Percentiles rank a stretch among this genome's conserved stretches.
phyloP scores from a whole-genome alignment of 148 eudicot genomes.

The Dysphania ambrosioides region DNA sequence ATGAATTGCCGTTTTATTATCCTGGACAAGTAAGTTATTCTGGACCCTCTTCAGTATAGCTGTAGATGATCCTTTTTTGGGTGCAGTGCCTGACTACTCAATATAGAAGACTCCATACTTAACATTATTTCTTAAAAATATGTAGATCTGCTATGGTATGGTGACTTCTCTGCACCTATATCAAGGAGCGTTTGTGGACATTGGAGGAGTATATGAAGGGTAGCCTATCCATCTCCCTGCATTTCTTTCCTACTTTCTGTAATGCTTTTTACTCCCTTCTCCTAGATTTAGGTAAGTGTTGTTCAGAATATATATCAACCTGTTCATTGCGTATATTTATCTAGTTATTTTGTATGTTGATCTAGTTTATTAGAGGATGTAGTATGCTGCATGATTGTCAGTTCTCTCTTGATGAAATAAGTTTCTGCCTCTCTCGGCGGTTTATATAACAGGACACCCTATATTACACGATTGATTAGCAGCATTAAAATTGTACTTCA shows the following conservation, averaged over 20 bases:
- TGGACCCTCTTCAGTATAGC: neutral
- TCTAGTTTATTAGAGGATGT: neutral
- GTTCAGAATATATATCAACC: neutral
- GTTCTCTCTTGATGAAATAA: neutral
- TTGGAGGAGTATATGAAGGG: slow-evolving; percentile 99
- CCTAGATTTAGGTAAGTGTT: neutral
- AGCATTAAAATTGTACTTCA: neutral
- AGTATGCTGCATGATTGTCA: neutral
- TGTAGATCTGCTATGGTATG: slow-evolving; percentile 86
- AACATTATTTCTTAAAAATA: slow-evolving; percentile 1
- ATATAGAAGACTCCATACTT: neutral
- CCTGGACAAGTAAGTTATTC: slow-evolving; percentile 88
- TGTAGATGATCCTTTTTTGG: neutral
- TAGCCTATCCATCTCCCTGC: slow-evolving; percentile 25
- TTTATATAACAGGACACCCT: neutral
- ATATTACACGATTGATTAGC: neutral
- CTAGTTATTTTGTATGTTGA: neutral
- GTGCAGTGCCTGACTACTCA: too few relatives aligned
- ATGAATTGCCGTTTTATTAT: slow-evolving; percentile 95
- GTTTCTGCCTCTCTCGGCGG: neutral
- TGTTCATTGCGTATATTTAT: neutral
- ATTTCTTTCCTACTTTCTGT: neutral
- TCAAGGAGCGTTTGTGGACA: slow-evolving; percentile 99
- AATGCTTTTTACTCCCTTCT: neutral
- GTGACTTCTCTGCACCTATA: slow-evolving; percentile 88